Evolutionary conservation across 2,329 filamentous ascomycete species (phyloP), one percentile per base, ranked within the genome.

Genomic region (Coniochaeta ligniaria): DNA sequence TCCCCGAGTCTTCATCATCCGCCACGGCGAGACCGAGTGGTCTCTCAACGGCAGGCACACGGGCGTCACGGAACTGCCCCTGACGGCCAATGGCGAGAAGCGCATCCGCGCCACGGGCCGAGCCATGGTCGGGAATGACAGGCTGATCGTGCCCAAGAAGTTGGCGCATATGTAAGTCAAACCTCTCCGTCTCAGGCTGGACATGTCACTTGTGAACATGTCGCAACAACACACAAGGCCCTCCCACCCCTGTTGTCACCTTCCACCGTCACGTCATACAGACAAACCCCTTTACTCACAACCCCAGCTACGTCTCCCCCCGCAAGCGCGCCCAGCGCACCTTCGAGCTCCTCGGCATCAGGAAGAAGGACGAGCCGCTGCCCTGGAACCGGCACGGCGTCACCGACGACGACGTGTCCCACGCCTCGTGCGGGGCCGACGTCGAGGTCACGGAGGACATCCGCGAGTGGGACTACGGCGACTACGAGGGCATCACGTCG

Each of bases 1-100:
- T 2, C 90, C 91, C 1, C 83, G 90, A 59, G 87, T 91, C 71
- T 94, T 94, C 78, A 85, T 95, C 66, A 78, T 92, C 72, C 91
- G 93, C 67, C 93, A 97, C 71, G 94, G 93, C 75, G 92, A 97
- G 78, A 98, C 93, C 4, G 92, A 96, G 78, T 98, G 93, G 93
- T 96, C 91, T 6, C 85, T 96, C 56, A 89, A 89, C 66, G 93
- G 92, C 60, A 83, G 86, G 59, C 91, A 97, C 75, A 98, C 94
- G 0, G 90, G 92, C 58, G 82, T 79, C 31, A 90, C 90, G n/a
- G 93, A 98, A 70, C 90, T 98, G 4, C 88, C 92, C 1, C 80
- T 97, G 41, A 97, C 93, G 0, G 76, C 81, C 58, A 89, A 91
- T 71, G 94, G 94, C 59, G 90, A 92, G 78, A 90, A 85, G 72